These are phyloP conservation scores for Phlyctochytrium planicorne DNA, from an alignment of 192 early-diverging fungal genomes.

Conservation along the genomic window DNA sequence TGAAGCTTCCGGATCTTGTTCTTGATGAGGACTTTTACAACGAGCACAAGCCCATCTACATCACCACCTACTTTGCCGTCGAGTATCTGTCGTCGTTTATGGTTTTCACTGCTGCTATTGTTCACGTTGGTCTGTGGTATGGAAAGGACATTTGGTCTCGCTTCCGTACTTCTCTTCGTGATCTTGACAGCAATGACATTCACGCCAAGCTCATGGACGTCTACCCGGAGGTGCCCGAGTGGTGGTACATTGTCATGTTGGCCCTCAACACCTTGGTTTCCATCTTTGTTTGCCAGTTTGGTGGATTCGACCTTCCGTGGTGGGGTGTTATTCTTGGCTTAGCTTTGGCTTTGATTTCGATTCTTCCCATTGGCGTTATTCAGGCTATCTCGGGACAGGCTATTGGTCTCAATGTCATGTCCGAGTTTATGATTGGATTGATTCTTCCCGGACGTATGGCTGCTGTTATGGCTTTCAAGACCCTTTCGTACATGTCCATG, in stretches of 20 bases:
- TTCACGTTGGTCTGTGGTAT: slow-evolving; percentile 26
- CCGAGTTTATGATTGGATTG: slow-evolving; percentile 82
- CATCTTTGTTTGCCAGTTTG: slow-evolving; percentile 22
- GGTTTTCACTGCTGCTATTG: slow-evolving; percentile 14
- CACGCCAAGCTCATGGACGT: slow-evolving; percentile 67
- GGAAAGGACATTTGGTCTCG: slow-evolving; percentile 17
- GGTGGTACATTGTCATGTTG: slow-evolving; percentile 56
- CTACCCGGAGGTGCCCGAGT: slow-evolving; percentile 67
- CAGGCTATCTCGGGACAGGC: slow-evolving; percentile 74
- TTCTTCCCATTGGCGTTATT: slow-evolving; percentile 71
- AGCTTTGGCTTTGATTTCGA: slow-evolving; percentile 16
- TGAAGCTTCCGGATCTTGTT: neutral
- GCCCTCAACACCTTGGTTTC: slow-evolving; percentile 18
- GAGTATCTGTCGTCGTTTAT: slow-evolving; percentile 17
- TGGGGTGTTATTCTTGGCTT: slow-evolving; percentile 54
- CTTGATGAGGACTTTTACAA: slow-evolving; percentile 26
- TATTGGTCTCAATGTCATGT: slow-evolving; percentile 80
- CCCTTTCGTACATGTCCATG: slow-evolving; percentile 77
- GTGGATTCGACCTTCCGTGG: slow-evolving; percentile 68
- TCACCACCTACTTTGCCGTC: slow-evolving; percentile 18
- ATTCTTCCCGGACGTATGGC: slow-evolving; percentile 77
- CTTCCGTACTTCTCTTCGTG: slow-evolving; percentile 5
- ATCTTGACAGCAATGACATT: slow-evolving; percentile 42
- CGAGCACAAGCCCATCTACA: slow-evolving; percentile 27
- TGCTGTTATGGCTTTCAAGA: slow-evolving; percentile 84